A percentile compares a stretch with the other conserved stretches of the same genome.
Evolutionary conservation across 176 grass and related monocot species (phyloP).

Genomic region (Bothriochloa decipiens): DNA sequence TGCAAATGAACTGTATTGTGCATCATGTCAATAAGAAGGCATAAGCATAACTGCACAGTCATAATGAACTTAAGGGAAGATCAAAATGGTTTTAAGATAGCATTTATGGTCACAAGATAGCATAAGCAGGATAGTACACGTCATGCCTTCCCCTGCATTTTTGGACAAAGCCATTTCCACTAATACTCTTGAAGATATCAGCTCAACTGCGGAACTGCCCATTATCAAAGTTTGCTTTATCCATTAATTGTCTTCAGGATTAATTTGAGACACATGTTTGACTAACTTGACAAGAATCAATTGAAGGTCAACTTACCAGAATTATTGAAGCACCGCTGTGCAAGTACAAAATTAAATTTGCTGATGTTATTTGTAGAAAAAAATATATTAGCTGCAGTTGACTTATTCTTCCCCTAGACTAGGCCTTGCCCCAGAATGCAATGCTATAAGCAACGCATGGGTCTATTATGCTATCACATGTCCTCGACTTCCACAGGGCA

Average conservation of each 20-base stretch:
- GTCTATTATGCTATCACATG: not conserved
- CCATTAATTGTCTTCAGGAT: not conserved
- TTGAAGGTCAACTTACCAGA: not conserved
- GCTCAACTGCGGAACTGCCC: not conserved
- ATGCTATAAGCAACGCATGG: not conserved
- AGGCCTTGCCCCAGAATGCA: not conserved
- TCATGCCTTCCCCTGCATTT: not conserved
- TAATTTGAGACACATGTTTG: not conserved
- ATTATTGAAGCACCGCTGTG: not conserved
- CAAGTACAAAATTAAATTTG: not conserved
- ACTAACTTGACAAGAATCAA: not conserved
- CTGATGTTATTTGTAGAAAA: not conserved
- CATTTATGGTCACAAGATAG: slow-evolving; percentile 13
- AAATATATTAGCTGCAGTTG: not conserved
- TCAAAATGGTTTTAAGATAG: not conserved
- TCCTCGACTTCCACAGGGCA: not conserved
- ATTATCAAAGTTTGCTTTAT: not conserved
- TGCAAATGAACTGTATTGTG: not conserved
- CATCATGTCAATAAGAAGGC: slow-evolving; percentile 21
- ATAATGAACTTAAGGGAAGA: not conserved
- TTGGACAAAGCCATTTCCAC: not conserved
- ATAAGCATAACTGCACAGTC: not conserved
- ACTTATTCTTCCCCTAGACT: not conserved
- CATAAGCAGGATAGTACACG: not conserved
- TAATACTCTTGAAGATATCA: not conserved